Evolutionary conservation across 331 rosid species (phyloP).

Genomic region (Quercus phellos): DNA sequence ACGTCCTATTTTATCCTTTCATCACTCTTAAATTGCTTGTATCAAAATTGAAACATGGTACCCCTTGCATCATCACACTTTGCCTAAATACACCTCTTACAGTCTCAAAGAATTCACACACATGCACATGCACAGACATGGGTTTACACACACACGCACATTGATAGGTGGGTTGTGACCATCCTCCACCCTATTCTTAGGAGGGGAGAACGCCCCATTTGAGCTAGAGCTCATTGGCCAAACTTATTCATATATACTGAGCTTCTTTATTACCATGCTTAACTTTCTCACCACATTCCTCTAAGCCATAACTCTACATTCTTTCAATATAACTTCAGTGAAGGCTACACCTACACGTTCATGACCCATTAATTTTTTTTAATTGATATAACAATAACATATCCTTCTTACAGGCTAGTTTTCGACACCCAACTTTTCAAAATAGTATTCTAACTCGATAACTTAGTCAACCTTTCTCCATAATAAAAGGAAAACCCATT

Average conservation of each 20-base stretch:
- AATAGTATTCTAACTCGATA: background rate
- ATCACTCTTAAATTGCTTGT: background rate
- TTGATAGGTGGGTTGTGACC: background rate
- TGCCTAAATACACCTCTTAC: background rate
- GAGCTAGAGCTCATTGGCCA: background rate
- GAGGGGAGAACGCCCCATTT: background rate
- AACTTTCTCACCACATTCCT: background rate
- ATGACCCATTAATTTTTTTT: background rate
- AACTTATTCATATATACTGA: background rate
- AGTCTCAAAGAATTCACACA: background rate
- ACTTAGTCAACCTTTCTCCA: background rate
- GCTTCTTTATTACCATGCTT: background rate
- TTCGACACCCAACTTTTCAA: background rate
- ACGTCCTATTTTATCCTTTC: background rate
- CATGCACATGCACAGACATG: background rate
- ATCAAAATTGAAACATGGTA: background rate
- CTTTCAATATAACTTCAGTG: background rate
- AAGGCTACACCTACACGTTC: background rate
- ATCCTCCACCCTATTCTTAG: background rate
- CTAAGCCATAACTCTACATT: background rate
- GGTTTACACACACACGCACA: background rate
- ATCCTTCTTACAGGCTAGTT: background rate
- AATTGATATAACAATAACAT: background rate
- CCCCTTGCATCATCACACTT: background rate
- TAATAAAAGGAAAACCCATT: background rate